These are phyloP conservation scores for Epichloe brachyelytri DNA, from an alignment of 2,329 filamentous ascomycete species.

Conservation along the genomic window DNA sequence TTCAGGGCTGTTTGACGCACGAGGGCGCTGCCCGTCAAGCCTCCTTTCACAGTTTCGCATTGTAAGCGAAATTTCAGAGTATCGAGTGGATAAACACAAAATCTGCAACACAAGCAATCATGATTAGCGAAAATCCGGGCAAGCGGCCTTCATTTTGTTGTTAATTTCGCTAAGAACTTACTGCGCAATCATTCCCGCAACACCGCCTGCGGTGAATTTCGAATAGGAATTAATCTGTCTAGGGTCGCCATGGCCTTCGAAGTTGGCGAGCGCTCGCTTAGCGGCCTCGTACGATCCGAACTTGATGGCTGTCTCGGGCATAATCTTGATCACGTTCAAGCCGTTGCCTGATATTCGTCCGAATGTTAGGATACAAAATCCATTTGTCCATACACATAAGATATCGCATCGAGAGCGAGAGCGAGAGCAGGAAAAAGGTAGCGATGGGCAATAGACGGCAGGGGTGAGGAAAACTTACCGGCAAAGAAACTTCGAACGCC, in stretches of 20 bases:
- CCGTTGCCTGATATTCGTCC: slow-evolving; percentile 58
- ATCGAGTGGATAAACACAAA: slow-evolving; percentile 89
- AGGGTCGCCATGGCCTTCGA: slow-evolving; percentile 81
- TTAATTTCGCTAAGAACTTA: slow-evolving; percentile 27
- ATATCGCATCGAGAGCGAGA: not conserved
- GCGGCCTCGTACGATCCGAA: slow-evolving; percentile 96
- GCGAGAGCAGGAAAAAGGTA: not conserved
- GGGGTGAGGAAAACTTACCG: slow-evolving; percentile 40
- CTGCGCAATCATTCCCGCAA: slow-evolving; percentile 91
- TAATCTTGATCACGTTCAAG: slow-evolving; percentile 91
- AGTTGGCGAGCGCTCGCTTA: slow-evolving; percentile 70
- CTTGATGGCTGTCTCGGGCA: slow-evolving; percentile 97
- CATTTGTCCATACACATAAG: not conserved
- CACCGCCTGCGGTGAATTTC: slow-evolving; percentile 80
- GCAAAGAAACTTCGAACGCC: slow-evolving; percentile 86
- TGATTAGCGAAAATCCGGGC: not conserved
- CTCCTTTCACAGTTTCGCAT: slow-evolving; percentile 82
- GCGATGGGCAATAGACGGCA: not conserved
- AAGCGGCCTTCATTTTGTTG: not conserved
- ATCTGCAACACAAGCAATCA: slow-evolving; percentile 30
- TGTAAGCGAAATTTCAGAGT: slow-evolving; percentile 76
- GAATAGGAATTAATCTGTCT: slow-evolving; percentile 68
- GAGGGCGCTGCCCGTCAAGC: slow-evolving; percentile 68
- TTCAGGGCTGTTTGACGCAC: slow-evolving; percentile 73
- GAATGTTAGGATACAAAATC: not conserved